Base-by-base conservation (phyloP, 345 rosid genomes). In the Arabis hirsuta region DNA sequence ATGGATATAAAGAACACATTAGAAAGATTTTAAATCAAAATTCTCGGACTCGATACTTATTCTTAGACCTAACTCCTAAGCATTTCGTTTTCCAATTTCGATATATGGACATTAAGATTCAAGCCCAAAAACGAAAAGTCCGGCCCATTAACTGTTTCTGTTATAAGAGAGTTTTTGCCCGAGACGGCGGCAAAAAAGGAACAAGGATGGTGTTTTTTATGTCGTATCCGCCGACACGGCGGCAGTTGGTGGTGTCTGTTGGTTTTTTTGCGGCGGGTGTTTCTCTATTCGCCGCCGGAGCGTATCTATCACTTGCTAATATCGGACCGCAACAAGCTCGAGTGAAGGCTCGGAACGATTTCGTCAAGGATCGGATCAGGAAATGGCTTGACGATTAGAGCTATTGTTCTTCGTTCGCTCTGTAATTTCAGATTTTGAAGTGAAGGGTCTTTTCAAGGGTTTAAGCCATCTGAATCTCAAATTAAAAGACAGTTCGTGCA, bases 251-350 rank as follows among this genome's bases (percentile, higher is more conserved):
- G 22, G 78, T 77, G 48, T 82, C 90, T 4, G 62, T 80, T 4
- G 82, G 69, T 0, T 55, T 84, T 61, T 76, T 83, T 51, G 9
- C 83, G 74, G 65, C 81, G 13, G 92, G 94, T 1, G 82, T 73
- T 51, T 73, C 89, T 24, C 76, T 89, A 12, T 74, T 79, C 14
- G 66, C 80, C 32, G 82, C 58, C 51, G 94, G 96, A 38, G 87
- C 92, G 44, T 80, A 88, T 76, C 83, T 84, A 7, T 87, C 96
- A 7, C 73, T 81, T 22, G 85, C 51, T 44, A 89, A 91, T 47
- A 39, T 89, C 19, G 86, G 74, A 45, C 89, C 96, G n/a, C 92
- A 86, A 69, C 89, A 91, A 84, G 89, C 81, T 68, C 89, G 90
- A 19, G 74, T 74, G 64, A 80, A 86, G 76, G 93, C 90, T 59